Conservation (phyloP, 2,329 filamentous ascomycete species). For the Zasmidium cellare region DNA sequence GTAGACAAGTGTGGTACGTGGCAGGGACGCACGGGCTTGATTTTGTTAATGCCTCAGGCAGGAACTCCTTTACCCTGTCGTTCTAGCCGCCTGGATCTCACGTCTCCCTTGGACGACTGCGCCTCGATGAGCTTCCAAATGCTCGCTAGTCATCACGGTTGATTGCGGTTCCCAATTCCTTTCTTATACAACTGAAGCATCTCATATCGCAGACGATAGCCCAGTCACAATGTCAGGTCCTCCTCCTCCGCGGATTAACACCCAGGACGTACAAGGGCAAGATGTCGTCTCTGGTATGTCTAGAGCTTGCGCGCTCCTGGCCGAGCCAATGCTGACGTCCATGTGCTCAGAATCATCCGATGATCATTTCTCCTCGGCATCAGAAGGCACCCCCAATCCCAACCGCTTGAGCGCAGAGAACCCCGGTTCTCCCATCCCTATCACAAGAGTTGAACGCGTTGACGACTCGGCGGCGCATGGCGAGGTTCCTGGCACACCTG, state of each 20-base stretch:
- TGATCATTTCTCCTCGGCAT: slow-evolving; percentile 67
- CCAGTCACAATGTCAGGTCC: slow-evolving; percentile 27
- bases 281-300: slow-evolving; percentile 20
- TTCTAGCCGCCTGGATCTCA: not conserved
- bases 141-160: not conserved
- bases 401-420: slow-evolving; percentile 39
- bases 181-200: not conserved
- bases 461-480: slow-evolving; percentile 60
- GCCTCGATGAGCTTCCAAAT: not conserved
- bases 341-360: slow-evolving; percentile 32
- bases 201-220: not conserved
- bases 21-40: not conserved
- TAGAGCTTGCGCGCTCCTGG: not conserved
- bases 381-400: slow-evolving; percentile 51
- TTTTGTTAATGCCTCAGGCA: too few relatives aligned
- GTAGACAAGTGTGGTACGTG: not conserved
- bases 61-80: not conserved
- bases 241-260: slow-evolving; percentile 31
- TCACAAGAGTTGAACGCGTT: slow-evolving; percentile 63
- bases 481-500: slow-evolving; percentile 61
- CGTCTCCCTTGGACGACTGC: not conserved
- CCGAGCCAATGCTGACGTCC: not conserved
- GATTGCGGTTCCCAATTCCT: not conserved
- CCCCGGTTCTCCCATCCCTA: slow-evolving; percentile 54
- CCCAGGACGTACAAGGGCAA: slow-evolving; percentile 27